These are phyloP conservation scores for Alopecurus myosuroides DNA, from an alignment of 176 grass and related monocot genomes.

Conservation along the genomic window DNA sequence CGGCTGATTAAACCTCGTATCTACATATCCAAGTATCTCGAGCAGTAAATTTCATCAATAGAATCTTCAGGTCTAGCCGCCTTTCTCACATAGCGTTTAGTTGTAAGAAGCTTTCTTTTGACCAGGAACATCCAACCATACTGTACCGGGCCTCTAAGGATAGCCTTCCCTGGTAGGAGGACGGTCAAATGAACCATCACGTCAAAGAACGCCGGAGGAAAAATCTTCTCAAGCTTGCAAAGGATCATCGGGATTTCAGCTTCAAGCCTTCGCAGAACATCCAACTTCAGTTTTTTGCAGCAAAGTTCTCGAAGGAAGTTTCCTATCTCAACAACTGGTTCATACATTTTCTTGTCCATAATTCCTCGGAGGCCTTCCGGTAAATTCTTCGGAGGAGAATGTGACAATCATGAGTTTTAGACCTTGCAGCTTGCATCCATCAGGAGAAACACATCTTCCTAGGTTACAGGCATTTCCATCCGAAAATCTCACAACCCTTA, in stretches of 20 bases:
- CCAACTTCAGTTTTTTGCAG: neutral
- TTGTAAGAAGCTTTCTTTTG: neutral
- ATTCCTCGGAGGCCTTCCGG: neutral
- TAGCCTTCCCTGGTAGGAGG: neutral
- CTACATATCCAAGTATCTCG: conserved; percentile 5
- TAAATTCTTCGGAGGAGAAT: neutral
- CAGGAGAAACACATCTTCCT: neutral
- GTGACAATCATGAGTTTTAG: neutral
- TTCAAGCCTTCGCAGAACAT: neutral
- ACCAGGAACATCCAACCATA: neutral
- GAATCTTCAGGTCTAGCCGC: neutral
- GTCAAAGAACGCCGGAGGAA: neutral
- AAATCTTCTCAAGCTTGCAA: conserved; percentile 23
- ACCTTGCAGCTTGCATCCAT: neutral
- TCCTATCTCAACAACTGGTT: neutral
- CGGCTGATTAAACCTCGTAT: neutral
- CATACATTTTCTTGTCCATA: neutral
- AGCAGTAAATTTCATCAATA: neutral
- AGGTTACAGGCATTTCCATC: too few species aligned
- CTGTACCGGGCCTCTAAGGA: neutral
- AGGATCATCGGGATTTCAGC: conserved; percentile 1
- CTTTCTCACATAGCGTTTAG: neutral
- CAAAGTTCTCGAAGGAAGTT: neutral
- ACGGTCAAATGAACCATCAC: neutral
- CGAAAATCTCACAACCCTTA: neutral